Evolutionary conservation across 768 basidiomycete species (phyloP).

Genomic region (Lactarius quietus): DNA sequence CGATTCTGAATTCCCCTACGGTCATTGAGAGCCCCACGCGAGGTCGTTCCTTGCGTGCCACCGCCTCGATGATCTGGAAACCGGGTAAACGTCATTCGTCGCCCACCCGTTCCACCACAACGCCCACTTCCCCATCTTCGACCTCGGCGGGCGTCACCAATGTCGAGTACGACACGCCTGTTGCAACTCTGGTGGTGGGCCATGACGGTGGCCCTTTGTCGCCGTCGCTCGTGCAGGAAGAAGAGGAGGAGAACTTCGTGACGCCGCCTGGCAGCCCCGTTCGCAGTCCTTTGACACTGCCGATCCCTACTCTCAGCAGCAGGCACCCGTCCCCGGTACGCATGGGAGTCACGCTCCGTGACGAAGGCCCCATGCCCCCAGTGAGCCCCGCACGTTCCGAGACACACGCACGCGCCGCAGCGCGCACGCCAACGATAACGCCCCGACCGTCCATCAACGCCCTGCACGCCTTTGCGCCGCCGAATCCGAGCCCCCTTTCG

Average conservation of each 20-base stretch:
- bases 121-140: slow-evolving; percentile 14
- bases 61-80: slow-evolving; percentile 18
- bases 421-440: slow-evolving; percentile 11
- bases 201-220: slow-evolving; percentile 3
- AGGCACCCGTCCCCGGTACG: slow-evolving; percentile 22
- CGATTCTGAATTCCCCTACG: not conserved
- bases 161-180: not conserved
- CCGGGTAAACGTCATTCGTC: not conserved
- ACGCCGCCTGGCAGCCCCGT: slow-evolving; percentile 23
- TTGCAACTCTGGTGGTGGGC: not conserved
- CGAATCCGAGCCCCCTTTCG: slow-evolving; percentile 26
- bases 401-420: not conserved
- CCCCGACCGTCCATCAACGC: slow-evolving; percentile 11
- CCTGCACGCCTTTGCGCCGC: slow-evolving; percentile 20
- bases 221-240: slow-evolving; percentile 20
- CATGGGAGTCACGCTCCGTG: slow-evolving; percentile 15
- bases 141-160: slow-evolving; percentile 2
- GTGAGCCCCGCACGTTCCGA: slow-evolving; percentile 16
- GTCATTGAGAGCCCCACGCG: not conserved
- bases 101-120: slow-evolving; percentile 13
- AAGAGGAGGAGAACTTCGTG: slow-evolving; percentile 21
- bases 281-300: slow-evolving; percentile 9
- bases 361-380: slow-evolving; percentile 16
- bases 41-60: slow-evolving; percentile 15
- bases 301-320: slow-evolving; percentile 2